phyloP scores from a whole-genome alignment of 129 eudicot genomes.

The Apium graveolens region DNA sequence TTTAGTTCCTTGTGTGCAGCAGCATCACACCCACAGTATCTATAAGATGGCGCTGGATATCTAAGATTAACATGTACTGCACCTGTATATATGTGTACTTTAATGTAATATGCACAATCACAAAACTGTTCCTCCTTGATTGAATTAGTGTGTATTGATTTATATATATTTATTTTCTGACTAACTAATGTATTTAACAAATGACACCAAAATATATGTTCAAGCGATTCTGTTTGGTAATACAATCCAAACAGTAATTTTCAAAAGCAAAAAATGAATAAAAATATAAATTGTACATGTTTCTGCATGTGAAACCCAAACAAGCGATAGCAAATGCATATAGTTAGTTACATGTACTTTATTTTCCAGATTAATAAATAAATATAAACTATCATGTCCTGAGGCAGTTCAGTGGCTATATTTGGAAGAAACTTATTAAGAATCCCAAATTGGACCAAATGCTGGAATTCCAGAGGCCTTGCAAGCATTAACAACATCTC shows the following conservation, averaged over 20 bases:
- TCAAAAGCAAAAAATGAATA: not conserved
- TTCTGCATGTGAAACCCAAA: not conserved
- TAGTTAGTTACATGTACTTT: not conserved
- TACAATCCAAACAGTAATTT: not conserved
- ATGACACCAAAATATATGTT: too few species aligned
- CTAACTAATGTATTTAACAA: not conserved
- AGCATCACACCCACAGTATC: not conserved
- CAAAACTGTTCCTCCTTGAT: not conserved
- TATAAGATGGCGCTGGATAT: not conserved
- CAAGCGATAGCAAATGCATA: not conserved
- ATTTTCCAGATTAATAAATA: not conserved
- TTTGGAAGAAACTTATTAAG: constrained; percentile 11
- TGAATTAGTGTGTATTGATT: not conserved
- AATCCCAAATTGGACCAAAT: constrained; percentile 85
- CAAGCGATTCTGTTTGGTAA: not conserved
- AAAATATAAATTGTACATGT: not conserved
- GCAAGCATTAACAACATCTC: constrained; percentile 77
- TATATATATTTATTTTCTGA: not conserved
- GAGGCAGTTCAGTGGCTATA: not conserved
- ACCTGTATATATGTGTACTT: not conserved
- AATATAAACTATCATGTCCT: not conserved
- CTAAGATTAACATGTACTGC: not conserved
- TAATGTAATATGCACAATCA: not conserved
- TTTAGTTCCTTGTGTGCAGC: constrained; percentile 20
- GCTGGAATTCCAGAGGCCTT: constrained; percentile 58